phyloP scores from a whole-genome alignment of 768 basidiomycete species.

The Leccinum variicolor region DNA sequence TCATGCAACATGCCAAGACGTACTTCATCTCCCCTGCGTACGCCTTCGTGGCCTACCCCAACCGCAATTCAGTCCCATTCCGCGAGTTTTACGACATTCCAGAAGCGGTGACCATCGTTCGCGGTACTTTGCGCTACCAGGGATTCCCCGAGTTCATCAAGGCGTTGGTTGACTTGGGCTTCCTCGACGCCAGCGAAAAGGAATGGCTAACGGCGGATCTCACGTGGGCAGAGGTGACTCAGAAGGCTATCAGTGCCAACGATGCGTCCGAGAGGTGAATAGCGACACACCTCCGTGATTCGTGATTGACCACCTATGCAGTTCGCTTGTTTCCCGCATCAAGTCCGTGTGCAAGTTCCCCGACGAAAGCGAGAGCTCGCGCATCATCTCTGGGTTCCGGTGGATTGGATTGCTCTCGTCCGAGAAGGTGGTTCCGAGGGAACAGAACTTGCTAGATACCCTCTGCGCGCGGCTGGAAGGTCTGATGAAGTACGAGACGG shows the following conservation, averaged over 20 bases:
- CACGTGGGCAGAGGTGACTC: constrained; percentile 82
- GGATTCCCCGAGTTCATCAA: constrained; percentile 96
- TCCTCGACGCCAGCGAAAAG: constrained; percentile 73
- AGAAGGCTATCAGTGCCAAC: constrained; percentile 66
- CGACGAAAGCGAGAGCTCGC: constrained; percentile 58
- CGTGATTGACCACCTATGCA: constrained; percentile 26
- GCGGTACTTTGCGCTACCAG: constrained; percentile 92
- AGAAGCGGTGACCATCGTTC: constrained; percentile 88
- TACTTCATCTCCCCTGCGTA: constrained; percentile 96
- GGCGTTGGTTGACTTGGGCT: constrained; percentile 83
- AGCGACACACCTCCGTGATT: not conserved
- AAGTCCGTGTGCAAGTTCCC: constrained; percentile 73
- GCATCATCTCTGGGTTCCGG: constrained; percentile 85
- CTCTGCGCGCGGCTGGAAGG: constrained; percentile 88
- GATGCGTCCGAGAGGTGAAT: constrained; percentile 66
- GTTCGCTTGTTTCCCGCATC: constrained; percentile 71
- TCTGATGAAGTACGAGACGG: constrained; percentile 86
- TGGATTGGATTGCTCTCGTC: constrained; percentile 93
- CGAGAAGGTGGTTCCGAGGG: constrained; percentile 58
- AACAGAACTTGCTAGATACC: constrained; percentile 84
- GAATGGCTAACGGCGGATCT: constrained; percentile 72
- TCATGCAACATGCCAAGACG: constrained; percentile 89
- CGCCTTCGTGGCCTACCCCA: constrained; percentile 96
- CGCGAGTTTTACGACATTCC: constrained; percentile 89
- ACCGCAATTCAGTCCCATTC: constrained; percentile 91